phyloP scores from a whole-genome alignment of 2,329 filamentous ascomycete species.

The Trichoderma cornu-damae region DNA sequence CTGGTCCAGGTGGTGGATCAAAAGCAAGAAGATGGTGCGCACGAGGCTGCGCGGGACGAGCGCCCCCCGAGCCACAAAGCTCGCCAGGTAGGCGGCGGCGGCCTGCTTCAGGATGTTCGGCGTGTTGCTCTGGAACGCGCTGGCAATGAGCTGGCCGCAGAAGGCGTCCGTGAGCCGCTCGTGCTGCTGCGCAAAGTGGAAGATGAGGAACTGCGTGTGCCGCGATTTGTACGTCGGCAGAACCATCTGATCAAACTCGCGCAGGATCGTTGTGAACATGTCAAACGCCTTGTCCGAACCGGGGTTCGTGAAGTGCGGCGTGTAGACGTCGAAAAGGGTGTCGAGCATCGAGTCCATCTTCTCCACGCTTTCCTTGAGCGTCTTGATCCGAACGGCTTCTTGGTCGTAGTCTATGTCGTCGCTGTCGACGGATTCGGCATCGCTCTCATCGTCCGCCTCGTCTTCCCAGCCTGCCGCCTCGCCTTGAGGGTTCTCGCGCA shows the following conservation, averaged over 20 bases:
- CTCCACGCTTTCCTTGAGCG: slow-evolving; percentile 73
- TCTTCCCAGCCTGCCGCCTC: slow-evolving; percentile 35
- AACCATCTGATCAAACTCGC: slow-evolving; percentile 82
- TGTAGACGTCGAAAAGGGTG: slow-evolving; percentile 78
- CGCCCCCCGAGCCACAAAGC: slow-evolving; percentile 86
- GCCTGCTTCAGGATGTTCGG: slow-evolving; percentile 73
- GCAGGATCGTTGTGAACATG: slow-evolving; percentile 71
- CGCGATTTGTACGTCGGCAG: slow-evolving; percentile 87
- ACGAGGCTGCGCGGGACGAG: slow-evolving; percentile 72
- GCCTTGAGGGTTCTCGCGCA: slow-evolving; percentile 29
- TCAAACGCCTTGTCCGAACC: slow-evolving; percentile 64
- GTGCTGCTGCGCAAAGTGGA: slow-evolving; percentile 86
- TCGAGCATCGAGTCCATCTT: slow-evolving; percentile 92
- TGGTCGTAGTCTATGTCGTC: slow-evolving; percentile 64
- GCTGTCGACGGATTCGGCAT: slow-evolving; percentile 65
- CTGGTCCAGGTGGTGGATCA: slow-evolving; percentile 70
- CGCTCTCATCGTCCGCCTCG: slow-evolving; percentile 58
- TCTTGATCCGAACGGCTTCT: slow-evolving; percentile 59
- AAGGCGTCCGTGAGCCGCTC: slow-evolving; percentile 76
- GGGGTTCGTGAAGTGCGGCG: slow-evolving; percentile 63
- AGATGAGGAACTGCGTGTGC: slow-evolving; percentile 91
- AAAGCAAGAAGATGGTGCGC: slow-evolving; percentile 73
- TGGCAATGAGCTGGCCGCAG: slow-evolving; percentile 61
- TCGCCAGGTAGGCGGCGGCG: slow-evolving; percentile 86
- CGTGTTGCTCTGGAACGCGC: slow-evolving; percentile 53